Conservation (phyloP, 345 rosid species). For the Clausena lansium region DNA sequence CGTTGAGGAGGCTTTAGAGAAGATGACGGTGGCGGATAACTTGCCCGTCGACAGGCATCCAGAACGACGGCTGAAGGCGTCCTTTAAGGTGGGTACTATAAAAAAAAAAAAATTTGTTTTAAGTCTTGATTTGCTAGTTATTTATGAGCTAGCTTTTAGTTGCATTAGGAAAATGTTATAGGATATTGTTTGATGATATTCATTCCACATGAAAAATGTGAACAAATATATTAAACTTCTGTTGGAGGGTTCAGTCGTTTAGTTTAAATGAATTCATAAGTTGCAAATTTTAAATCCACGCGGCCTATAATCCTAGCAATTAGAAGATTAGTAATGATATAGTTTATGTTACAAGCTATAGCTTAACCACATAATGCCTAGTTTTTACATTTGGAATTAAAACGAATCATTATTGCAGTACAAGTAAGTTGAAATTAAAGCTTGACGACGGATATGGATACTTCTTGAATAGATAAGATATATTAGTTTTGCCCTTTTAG, state of each 20-base stretch:
- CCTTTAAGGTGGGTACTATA: slow-evolving; percentile 63
- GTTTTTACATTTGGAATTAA: background rate
- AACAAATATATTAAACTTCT: background rate
- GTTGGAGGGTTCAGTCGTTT: background rate
- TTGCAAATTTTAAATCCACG: background rate
- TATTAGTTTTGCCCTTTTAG: background rate
- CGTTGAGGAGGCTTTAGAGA: slow-evolving; percentile 86
- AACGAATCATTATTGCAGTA: background rate
- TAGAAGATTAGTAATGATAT: background rate
- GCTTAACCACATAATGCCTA: background rate
- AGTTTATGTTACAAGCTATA: background rate
- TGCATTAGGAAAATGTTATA: background rate
- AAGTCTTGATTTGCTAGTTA: background rate
- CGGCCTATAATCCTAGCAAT: background rate
- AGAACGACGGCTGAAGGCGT: slow-evolving; percentile 85
- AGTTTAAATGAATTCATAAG: background rate
- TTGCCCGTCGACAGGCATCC: slow-evolving; percentile 83
- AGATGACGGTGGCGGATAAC: slow-evolving; percentile 59
- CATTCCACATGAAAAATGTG: background rate
- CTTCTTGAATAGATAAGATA: background rate
- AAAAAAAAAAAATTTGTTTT: background rate
- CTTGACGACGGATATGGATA: background rate
- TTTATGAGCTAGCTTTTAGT: background rate
- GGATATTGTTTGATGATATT: background rate
- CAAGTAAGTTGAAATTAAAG: background rate